Evolutionary conservation across 495 filamentous ascomycete species (phyloP).

Genomic region (Penicillium macrosclerotiorum): DNA sequence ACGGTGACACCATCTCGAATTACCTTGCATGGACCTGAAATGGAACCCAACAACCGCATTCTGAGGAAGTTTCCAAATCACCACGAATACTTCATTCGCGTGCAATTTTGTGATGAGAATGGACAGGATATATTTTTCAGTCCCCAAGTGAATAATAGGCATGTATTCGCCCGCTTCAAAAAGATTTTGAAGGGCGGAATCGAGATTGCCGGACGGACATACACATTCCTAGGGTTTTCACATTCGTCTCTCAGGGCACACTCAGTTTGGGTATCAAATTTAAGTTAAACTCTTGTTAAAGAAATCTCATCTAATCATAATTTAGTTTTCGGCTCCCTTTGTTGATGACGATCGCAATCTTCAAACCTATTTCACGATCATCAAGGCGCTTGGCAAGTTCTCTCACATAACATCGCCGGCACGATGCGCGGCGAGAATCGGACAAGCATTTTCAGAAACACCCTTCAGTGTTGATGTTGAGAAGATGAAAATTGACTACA

Average conservation of each 20-base stretch:
- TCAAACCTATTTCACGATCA: background rate
- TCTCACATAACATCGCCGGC: background rate
- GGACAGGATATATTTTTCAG: background rate
- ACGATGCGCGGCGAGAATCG: background rate
- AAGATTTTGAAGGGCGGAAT: background rate
- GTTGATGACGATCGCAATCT: background rate
- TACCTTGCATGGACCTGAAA: background rate
- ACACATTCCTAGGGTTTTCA: background rate
- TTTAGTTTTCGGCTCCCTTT: background rate
- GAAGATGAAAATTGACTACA: background rate
- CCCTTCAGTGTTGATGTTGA: background rate
- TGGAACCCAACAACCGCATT: background rate
- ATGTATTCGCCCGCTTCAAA: background rate
- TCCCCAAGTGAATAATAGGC: background rate
- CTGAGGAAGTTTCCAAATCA: background rate
- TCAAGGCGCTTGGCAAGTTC: background rate
- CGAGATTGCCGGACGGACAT: background rate
- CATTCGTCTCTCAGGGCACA: background rate
- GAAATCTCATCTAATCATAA: background rate
- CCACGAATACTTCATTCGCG: background rate
- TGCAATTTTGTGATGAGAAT: background rate
- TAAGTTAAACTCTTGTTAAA: background rate
- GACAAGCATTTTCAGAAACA: background rate
- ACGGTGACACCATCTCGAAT: background rate
- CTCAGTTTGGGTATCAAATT: background rate